Conservation (phyloP, 306 rosid genomes). For the Medicago lupulina region DNA sequence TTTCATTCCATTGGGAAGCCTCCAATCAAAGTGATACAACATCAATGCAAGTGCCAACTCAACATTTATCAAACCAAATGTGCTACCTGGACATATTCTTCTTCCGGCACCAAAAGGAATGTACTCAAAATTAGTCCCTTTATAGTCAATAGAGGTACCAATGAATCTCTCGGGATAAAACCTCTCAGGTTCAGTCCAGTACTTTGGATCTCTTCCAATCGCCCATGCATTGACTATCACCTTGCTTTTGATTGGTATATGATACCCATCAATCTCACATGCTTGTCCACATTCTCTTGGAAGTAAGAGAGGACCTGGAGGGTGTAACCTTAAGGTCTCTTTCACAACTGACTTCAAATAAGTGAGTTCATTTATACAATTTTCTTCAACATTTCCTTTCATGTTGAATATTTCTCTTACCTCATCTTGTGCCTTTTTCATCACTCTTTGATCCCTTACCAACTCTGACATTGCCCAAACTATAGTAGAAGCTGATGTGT, state of each 20-base stretch:
- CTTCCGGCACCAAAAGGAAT: slow-evolving; percentile 58
- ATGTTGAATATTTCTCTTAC: not conserved
- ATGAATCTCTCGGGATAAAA: slow-evolving; percentile 46
- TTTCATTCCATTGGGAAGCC: not conserved
- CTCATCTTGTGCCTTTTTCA: not conserved
- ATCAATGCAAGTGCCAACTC: not conserved
- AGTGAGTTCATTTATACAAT: not conserved
- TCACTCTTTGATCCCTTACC: not conserved
- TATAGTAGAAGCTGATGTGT: not conserved
- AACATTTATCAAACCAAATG: not conserved
- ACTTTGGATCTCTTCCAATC: slow-evolving; percentile 51
- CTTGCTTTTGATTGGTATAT: slow-evolving; percentile 36
- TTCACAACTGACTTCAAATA: not conserved
- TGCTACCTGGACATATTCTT: slow-evolving; percentile 1
- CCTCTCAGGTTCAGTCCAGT: slow-evolving; percentile 36
- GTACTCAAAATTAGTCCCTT: slow-evolving; percentile 40
- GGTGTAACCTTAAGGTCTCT: slow-evolving; percentile 2
- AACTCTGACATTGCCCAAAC: not conserved
- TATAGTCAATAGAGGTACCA: slow-evolving; percentile 20
- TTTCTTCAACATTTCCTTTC: not conserved
- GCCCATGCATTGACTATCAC: slow-evolving; percentile 49
- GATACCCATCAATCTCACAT: slow-evolving; percentile 39
- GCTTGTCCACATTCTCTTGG: slow-evolving; percentile 8
- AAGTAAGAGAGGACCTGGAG: not conserved
- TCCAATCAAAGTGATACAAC: slow-evolving; percentile 20